phyloP scores from a whole-genome alignment of 176 grass and related monocot species.

The Microstegium vimineum region DNA sequence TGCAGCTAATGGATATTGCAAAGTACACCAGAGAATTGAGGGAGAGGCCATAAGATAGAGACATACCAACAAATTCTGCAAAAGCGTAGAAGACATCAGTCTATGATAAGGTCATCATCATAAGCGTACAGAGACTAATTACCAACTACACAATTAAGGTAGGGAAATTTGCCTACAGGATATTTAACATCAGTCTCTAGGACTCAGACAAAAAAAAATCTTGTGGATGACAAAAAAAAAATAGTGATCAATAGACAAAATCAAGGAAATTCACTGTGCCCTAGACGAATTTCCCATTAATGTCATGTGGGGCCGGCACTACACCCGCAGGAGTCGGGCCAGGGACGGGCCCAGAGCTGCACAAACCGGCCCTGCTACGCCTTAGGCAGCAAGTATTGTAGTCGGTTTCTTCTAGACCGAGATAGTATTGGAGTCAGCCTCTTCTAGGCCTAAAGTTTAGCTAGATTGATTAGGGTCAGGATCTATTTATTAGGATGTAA shows the following conservation, averaged over 20 bases:
- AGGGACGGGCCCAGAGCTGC: too few relatives aligned
- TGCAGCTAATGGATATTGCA: slow-evolving; percentile 80
- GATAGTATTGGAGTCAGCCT: too few relatives aligned
- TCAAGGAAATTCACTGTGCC: background rate
- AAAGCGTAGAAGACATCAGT: background rate
- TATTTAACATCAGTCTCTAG: background rate
- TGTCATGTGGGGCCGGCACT: too few relatives aligned
- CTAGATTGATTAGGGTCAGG: too few relatives aligned
- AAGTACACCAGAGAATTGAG: slow-evolving; percentile 75
- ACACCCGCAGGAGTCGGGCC: too few relatives aligned
- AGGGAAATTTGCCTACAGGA: background rate
- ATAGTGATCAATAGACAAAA: background rate
- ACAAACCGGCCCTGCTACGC: too few relatives aligned
- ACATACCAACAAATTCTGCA: slow-evolving; percentile 93
- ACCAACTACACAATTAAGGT: background rate
- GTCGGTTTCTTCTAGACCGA: too few relatives aligned
- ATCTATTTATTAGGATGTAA: too few relatives aligned
- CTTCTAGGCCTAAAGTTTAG: too few relatives aligned
- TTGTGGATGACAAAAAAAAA: background rate
- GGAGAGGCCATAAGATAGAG: slow-evolving; percentile 89
- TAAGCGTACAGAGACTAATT: slow-evolving; percentile 14
- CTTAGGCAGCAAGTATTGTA: too few relatives aligned
- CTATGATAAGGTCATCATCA: slow-evolving; percentile 9
- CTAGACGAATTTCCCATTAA: background rate
- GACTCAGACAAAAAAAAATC: background rate